Base-by-base conservation (phyloP, 179 eudicot genomes). In the Spergularia azorica region DNA sequence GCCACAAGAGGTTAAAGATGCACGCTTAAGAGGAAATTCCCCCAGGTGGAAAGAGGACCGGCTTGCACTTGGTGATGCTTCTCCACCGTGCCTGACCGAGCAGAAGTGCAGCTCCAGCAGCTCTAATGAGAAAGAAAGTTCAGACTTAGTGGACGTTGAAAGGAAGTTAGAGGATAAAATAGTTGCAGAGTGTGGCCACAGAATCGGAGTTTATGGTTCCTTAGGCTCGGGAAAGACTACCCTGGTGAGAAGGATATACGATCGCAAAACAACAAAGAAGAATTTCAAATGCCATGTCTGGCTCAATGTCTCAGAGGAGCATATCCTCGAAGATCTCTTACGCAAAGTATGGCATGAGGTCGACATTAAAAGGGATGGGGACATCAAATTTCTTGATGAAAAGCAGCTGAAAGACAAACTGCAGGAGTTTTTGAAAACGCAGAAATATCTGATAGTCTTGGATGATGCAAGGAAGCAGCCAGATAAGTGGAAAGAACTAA, bases 161-260 rank as follows among this genome's bases (percentile, higher is more conserved):
- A 6, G 68, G 4, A 1, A 0, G 51, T 41, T 59, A 56, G 61
- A 10, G 26, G 4, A 16, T 0, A 13, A 1, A 9, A n/a, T 75
- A 36, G 41, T 13, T 7, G 15, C 13, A 0, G 2, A 65, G 2
- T 0, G 18, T 38, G 16, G 51, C 2, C 63, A 46, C 0, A 54
- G 70, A 2, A 65, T 86, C 52, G n/a, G 64, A 26, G 55, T 83
- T 48, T 70, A 77, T 41, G 88, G 84, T 70, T 51, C 61, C 21
- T 16, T 32, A 58, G 88, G 88, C 32, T 78, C 83, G 17, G 88
- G 88, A 57, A 86, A 80, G 79, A 83, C 86, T 57, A 80, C 82
- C 62, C 80, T 86, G 60, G 86, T 80, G 55, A 85, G 76, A 36
- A 72, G 79, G 71, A 64, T 83, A 5, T 81, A 75, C 58, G 72